A percentile compares a stretch with the other conserved stretches of the same genome.
phyloP scores from a whole-genome alignment of 352 stramenopile species.

The Phytopythium kandeliae region DNA sequence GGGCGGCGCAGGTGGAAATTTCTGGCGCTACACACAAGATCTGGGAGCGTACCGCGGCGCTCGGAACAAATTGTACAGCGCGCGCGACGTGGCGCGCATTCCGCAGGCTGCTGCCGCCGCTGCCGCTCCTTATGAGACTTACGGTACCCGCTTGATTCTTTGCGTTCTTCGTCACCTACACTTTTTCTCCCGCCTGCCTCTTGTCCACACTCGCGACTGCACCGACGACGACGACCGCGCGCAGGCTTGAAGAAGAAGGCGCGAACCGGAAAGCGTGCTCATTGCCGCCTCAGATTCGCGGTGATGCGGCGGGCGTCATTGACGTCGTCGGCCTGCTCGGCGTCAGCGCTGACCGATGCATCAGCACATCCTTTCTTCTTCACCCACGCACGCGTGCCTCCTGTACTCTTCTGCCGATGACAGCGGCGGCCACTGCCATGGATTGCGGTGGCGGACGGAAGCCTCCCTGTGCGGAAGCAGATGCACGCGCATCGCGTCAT shows the following conservation, averaged over 20 bases:
- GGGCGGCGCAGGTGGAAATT: background rate
- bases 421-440: too few species aligned
- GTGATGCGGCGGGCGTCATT: background rate
- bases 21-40: conserved; percentile 3
- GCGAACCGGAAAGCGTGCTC: background rate
- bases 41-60: background rate
- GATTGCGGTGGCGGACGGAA: too few species aligned
- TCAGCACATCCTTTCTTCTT: too few species aligned
- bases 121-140: too few species aligned
- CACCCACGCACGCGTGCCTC: too few species aligned
- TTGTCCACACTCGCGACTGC: too few species aligned
- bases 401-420: too few species aligned
- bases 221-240: too few species aligned
- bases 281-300: too few species aligned
- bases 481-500: too few species aligned
- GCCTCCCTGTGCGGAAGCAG: too few species aligned
- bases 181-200: background rate
- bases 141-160: background rate
- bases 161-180: background rate
- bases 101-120: too few species aligned
- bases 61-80: background rate
- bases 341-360: background rate
- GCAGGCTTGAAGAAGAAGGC: background rate
- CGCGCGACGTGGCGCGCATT: background rate
- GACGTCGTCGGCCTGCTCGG: background rate